Conservation (phyloP, 2,329 filamentous ascomycete genomes). For the Teratosphaeria destructans region DNA sequence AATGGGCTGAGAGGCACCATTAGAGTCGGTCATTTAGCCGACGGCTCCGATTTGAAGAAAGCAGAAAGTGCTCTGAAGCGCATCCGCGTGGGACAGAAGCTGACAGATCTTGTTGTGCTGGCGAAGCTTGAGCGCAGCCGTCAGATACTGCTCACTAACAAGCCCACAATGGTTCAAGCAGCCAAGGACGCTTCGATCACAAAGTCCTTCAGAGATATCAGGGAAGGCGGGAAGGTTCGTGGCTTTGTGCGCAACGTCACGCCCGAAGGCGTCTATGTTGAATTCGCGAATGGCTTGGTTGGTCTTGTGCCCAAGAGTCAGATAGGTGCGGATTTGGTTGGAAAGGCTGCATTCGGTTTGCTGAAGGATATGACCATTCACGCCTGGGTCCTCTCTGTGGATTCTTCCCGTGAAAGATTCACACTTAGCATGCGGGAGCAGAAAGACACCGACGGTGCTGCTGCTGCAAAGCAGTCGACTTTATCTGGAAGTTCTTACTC, state of each 20-base stretch:
- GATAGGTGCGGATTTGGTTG: conserved; percentile 58
- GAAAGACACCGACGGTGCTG: conserved; percentile 36
- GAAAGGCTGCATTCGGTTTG: conserved; percentile 66
- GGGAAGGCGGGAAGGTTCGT: conserved; percentile 55
- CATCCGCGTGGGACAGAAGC: conserved; percentile 70
- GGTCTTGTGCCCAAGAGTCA: conserved; percentile 73
- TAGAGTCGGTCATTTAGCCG: conserved; percentile 67
- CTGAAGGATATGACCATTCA: conserved; percentile 65
- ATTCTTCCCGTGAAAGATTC: conserved; percentile 60
- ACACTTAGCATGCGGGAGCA: conserved; percentile 48
- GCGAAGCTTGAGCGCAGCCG: conserved; percentile 71
- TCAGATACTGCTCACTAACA: conserved; percentile 67
- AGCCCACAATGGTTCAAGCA: conserved; percentile 70
- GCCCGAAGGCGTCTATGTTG: conserved; percentile 71
- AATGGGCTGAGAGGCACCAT: conserved; percentile 69
- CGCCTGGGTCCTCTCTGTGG: conserved; percentile 61
- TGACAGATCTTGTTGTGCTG: conserved; percentile 76
- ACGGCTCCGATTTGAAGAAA: conserved; percentile 77
- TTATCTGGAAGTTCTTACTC: conserved; percentile 37
- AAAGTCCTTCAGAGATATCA: conserved; percentile 59
- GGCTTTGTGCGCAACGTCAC: conserved; percentile 85
- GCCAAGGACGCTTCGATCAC: conserved; percentile 62
- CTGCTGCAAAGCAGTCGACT: conserved; percentile 27
- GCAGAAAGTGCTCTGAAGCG: conserved; percentile 66
- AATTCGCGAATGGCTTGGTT: conserved; percentile 68